Base-by-base conservation (phyloP, 805 yeast genomes). In the Sungouiozyma ichnusensis region DNA sequence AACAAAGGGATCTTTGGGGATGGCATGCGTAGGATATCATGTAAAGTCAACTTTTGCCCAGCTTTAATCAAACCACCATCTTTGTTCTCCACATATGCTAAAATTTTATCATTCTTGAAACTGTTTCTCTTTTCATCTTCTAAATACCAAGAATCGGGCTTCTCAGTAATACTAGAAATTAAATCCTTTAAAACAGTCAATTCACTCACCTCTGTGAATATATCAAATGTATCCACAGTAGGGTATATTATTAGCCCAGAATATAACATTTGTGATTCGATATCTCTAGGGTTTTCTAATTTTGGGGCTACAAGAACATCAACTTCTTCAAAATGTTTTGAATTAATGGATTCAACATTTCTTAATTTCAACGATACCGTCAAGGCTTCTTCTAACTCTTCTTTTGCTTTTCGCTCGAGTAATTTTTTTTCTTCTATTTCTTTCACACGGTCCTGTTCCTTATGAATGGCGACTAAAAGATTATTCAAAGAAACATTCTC, bases 221-320 rank as follows among this genome's bases (percentile, higher is more conserved):
- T 79, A 60, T 90, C 97, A 51, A 86, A 84, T 58, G 85, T 92
- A 58, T 82, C 81, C 3, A 76, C 76, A 2, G 87, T 74, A 17
- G 97, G 97, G 52, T 86, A 90, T 44, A 88, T 61, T 3, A 85
- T 67, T 67, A 81, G 68, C 0, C 88, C 82, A 0, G 97, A 95
- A 50, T 86, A 72, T n/a, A 82, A 71, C 37, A 90, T 64, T 54
- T 84, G 88, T 0, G 95, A 79, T 51, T 82, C 86, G 48, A 68
- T 71, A 63, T 85, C 92, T 35, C 66, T 53, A 14, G 74, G 69
- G 48, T 81, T 79, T 58, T 82, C 90, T 34, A 85, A 64, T 45
- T 69, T 68, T 24, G 29, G 29, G 29, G 29, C 9, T 8, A 81
- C 53, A 39, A 69, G 68, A 0, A 79, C 69, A 39, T 73, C 65